Evolutionary conservation across 768 basidiomycete species (phyloP).

Genomic region (Candolleomyces efflorescens): DNA sequence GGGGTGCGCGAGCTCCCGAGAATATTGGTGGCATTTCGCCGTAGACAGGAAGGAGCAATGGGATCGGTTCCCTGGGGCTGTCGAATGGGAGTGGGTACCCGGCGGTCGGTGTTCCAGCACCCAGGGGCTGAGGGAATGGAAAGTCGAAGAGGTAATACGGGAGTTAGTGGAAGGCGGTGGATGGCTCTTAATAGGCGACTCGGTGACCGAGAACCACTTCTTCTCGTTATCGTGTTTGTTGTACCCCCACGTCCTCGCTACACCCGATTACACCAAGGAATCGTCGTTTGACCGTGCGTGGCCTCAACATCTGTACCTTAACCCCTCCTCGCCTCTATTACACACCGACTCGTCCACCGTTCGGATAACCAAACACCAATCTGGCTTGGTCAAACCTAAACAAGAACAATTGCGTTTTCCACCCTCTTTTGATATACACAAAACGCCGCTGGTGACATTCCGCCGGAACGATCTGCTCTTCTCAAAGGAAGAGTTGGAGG

Average conservation of each 20-base stretch:
- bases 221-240: conserved; percentile 67
- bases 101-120: conserved; percentile 34
- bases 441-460: conserved; percentile 63
- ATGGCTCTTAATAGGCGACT: conserved; percentile 68
- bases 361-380: conserved; percentile 18
- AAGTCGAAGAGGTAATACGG: conserved; percentile 40
- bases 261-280: conserved; percentile 56
- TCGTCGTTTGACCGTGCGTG: conserved; percentile 50
- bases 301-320: conserved; percentile 64
- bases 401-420: conserved; percentile 30
- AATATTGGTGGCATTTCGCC: conserved; percentile 61
- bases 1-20: conserved; percentile 42
- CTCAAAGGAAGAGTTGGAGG: conserved; percentile 41
- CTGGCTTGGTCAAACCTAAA: background rate
- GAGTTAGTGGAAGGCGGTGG: conserved; percentile 65
- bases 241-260: conserved; percentile 63
- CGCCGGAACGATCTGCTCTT: conserved; percentile 60
- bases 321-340: conserved; percentile 48
- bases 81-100: conserved; percentile 53
- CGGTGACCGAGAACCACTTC: conserved; percentile 70
- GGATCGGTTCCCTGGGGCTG: conserved; percentile 49
- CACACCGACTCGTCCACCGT: conserved; percentile 23
- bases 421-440: conserved; percentile 51
- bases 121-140: conserved; percentile 29
- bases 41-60: conserved; percentile 43